phyloP scores from a whole-genome alignment of 2,329 filamentous ascomycete genomes.

The Aspergillus sp. region DNA sequence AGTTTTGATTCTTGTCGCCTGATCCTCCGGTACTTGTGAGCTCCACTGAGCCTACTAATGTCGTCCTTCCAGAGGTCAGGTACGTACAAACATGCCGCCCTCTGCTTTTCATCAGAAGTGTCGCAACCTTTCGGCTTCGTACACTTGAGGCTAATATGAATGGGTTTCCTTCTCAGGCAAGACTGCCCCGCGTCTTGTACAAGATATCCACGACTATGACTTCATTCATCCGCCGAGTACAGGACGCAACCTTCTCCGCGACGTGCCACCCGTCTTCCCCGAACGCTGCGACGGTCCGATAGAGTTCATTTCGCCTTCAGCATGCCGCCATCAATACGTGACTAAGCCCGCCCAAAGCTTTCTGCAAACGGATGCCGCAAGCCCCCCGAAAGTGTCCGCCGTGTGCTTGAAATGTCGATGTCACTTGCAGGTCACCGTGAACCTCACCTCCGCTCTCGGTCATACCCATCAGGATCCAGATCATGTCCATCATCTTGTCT shows the following conservation, averaged over 20 bases:
- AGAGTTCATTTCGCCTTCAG: slow-evolving; percentile 38
- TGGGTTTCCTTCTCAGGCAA: slow-evolving; percentile 41
- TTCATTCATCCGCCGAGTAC: slow-evolving; percentile 41
- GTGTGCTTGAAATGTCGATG: slow-evolving; percentile 62
- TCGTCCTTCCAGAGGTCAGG: slow-evolving; percentile 33
- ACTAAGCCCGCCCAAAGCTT: slow-evolving; percentile 57
- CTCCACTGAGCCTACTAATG: slow-evolving; percentile 27
- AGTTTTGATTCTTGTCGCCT: slow-evolving; percentile 2
- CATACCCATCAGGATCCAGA: slow-evolving; percentile 51
- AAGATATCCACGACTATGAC: slow-evolving; percentile 48
- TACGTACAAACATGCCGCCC: slow-evolving; percentile 11
- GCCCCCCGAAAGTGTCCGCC: slow-evolving; percentile 58
- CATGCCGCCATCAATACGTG: slow-evolving; percentile 61
- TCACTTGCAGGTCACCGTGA: slow-evolving; percentile 60
- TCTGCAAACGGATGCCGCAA: slow-evolving; percentile 46
- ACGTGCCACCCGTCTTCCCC: slow-evolving; percentile 55
- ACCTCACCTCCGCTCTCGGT: slow-evolving; percentile 46
- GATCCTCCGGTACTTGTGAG: slow-evolving; percentile 12
- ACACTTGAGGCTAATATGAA: background rate
- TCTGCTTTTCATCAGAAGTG: background rate
- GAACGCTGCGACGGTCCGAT: slow-evolving; percentile 34
- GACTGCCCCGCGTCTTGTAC: slow-evolving; percentile 50
- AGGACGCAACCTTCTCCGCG: slow-evolving; percentile 58
- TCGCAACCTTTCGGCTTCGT: background rate
- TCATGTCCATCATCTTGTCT: slow-evolving; percentile 63